Evolutionary conservation across 2,329 filamentous ascomycete genomes (phyloP).

Genomic region (Ampelomyces quisqualis): DNA sequence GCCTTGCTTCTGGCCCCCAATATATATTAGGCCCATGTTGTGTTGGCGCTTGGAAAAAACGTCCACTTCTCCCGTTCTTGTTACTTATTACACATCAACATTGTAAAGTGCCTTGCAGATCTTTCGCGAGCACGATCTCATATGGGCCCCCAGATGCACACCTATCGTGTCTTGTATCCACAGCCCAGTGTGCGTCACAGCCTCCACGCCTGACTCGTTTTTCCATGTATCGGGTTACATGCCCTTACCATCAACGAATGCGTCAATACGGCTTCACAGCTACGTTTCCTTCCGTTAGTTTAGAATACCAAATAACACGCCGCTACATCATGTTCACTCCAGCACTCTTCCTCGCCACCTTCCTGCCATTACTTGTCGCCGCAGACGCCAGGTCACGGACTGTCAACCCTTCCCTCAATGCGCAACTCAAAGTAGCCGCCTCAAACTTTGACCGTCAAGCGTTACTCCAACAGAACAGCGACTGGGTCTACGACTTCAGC

Average conservation of each 20-base stretch:
- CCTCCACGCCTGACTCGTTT: background rate
- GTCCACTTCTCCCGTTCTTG: background rate
- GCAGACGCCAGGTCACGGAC: constrained; percentile 43
- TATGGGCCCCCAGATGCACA: constrained; percentile 1
- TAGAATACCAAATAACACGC: background rate
- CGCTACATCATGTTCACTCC: constrained; percentile 3
- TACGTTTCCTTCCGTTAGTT: background rate
- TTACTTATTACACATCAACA: constrained; percentile 3
- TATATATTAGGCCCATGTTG: constrained; percentile 20
- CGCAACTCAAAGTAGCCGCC: constrained; percentile 40
- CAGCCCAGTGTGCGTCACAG: background rate
- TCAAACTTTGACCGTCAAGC: constrained; percentile 50
- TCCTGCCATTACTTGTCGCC: constrained; percentile 18
- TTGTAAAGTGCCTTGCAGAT: constrained; percentile 2
- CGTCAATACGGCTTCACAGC: background rate
- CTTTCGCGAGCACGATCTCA: constrained; percentile 5
- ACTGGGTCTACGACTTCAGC: constrained; percentile 55
- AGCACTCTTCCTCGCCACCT: constrained; percentile 10
- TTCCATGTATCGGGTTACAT: constrained; percentile 2
- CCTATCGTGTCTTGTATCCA: background rate
- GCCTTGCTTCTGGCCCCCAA: constrained; percentile 8
- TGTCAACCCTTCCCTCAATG: constrained; percentile 45
- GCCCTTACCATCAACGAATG: background rate
- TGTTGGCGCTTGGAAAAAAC: background rate
- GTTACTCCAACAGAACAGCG: constrained; percentile 44